Base-by-base conservation (phyloP, 306 rosid genomes). In the Cajanus cajan region DNA sequence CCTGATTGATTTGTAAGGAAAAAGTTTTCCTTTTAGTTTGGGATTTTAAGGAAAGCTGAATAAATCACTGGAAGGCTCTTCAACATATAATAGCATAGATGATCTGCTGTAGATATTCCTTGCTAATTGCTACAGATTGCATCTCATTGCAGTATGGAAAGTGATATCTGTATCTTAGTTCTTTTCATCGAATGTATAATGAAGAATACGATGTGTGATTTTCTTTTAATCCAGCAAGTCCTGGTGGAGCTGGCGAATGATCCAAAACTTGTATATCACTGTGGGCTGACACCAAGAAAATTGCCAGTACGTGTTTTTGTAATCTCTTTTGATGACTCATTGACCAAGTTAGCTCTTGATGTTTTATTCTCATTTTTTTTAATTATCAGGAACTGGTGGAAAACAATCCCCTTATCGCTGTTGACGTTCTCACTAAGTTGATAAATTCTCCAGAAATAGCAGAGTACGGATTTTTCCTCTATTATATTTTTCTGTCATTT, bases 181-280 rank as follows among this genome's bases (percentile, higher is more conserved):
- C 39, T 12, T 65, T 13, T 74, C 78, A n/a, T 82, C 66, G 61
- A 64, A 43, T 75, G 33, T 74, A 72, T 68, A 58, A 36, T 72
- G 74, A 83, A 78, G 68, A 85, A 62, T 85, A 45, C 31, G 24
- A 68, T 82, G 74, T 69, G 37, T 69, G 71, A 57, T 77, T 85
- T 83, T 78, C 64, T 78, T 74, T 72, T 79, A 47, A 78, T 71
- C 63, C 92, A 95, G 99, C 96, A 90, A 91, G 96, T 93, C 68
- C 79, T 91, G 83, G 54, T 79, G 87, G 97, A 91, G 88, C 81
- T 96, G 83, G 89, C 80, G 40, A 89, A 82, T 22, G 98, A 96
- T 85, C 92, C 93, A 28, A 96, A 91, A 83, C 97, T 96, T 82
- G 98, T 93, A 64, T 96, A 96, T 87, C 98, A 96, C 83, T 93